Evolutionary conservation across 129 eudicot genomes (phyloP).

Genomic region (Rutidosis leptorrhynchoides): DNA sequence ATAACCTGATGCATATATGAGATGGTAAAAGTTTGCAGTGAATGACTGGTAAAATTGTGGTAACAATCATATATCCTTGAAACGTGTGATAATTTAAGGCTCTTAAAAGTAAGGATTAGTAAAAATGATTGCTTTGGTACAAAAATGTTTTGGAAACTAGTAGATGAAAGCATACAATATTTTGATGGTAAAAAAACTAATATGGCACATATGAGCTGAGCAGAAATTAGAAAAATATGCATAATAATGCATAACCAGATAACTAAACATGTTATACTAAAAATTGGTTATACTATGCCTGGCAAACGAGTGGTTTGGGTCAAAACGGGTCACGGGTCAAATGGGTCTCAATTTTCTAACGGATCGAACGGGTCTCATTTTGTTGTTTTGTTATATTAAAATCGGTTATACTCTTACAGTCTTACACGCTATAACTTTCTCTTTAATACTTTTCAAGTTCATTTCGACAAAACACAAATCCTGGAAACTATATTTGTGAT

Average conservation of each 20-base stretch:
- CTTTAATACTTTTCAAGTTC: not conserved
- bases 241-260: not conserved
- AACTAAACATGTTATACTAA: not conserved
- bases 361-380: no score
- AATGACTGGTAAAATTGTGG: not conserved
- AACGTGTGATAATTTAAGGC: not conserved
- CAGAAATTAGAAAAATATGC: not conserved
- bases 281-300: not conserved
- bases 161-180: not conserved
- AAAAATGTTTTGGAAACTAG: not conserved
- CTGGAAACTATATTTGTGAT: not conserved
- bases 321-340: no score
- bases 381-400: no score
- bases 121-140: not conserved
- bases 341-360: no score
- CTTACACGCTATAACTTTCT: not conserved
- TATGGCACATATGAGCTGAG: not conserved
- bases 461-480: not conserved
- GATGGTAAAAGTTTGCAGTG: not conserved
- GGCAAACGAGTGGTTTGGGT: no score
- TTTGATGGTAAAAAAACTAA: not conserved
- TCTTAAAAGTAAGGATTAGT: not conserved
- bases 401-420: no score
- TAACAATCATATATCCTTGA: not conserved
- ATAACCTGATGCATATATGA: not conserved